A percentile compares a stretch with the other conserved stretches of the same genome.
Evolutionary conservation across 2,329 filamentous ascomycete genomes (phyloP).

Genomic region (Fusarium scirpi): DNA sequence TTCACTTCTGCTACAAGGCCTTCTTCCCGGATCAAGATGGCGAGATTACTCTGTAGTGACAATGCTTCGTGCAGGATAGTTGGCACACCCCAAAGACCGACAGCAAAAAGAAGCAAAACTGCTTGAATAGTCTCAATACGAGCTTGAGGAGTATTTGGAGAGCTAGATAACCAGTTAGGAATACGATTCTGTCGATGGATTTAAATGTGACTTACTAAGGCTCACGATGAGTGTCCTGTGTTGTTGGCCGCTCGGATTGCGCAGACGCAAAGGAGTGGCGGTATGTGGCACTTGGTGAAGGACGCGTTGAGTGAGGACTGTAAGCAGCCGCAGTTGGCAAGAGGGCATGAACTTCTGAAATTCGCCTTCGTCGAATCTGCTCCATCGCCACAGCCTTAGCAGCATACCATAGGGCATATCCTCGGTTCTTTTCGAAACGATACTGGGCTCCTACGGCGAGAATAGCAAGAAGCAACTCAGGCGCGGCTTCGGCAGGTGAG

Average conservation of each 20-base stretch:
- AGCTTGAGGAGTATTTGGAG: conserved; percentile 69
- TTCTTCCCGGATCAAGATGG: conserved; percentile 69
- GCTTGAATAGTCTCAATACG: conserved; percentile 75
- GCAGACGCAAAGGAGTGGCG: conserved; percentile 70
- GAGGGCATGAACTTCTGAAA: conserved; percentile 67
- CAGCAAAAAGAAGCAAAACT: conserved; percentile 69
- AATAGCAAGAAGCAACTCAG: conserved; percentile 75
- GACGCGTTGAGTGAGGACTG: conserved; percentile 69
- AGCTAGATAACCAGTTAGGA: conserved; percentile 53
- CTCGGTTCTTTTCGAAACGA: conserved; percentile 69
- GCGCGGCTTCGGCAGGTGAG: conserved; percentile 70
- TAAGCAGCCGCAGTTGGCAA: conserved; percentile 69
- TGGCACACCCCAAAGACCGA: conserved; percentile 71
- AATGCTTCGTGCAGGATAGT: conserved; percentile 70
- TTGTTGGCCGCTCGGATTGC: conserved; percentile 67
- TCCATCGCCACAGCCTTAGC: conserved; percentile 69
- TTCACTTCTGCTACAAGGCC: conserved; percentile 63
- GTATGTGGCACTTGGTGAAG: conserved; percentile 68
- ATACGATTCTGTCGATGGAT: background rate
- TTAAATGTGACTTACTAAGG: conserved; percentile 62
- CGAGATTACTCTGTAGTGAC: conserved; percentile 69
- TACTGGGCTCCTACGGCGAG: conserved; percentile 76
- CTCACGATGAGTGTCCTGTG: conserved; percentile 69
- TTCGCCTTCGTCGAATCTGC: conserved; percentile 68
- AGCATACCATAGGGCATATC: conserved; percentile 71